Evolutionary conservation across 108 stramenopile species (phyloP), one percentile per base, ranked within the genome.

Genomic region (Mayamaea pseudoterrestris): DNA sequence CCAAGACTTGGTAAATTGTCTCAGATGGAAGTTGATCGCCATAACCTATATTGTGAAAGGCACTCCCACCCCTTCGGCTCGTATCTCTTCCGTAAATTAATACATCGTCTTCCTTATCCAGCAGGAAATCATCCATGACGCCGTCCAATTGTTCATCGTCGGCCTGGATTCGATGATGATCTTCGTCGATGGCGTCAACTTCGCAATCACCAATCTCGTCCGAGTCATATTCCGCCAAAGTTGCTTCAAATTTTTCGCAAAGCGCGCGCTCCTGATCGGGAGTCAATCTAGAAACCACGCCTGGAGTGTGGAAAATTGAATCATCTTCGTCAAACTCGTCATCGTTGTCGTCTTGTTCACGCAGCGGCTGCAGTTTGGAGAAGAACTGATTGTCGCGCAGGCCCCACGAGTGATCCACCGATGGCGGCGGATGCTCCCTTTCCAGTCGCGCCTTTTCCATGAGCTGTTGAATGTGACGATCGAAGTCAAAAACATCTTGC

Each of bases 211-310:
- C 41, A 64, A 88, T 20, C 58, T 84, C 53, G 66, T 97, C 54
- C 55, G 81, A 57, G 55, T 94, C 57, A 69, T 97, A 63, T 89
- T 94, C 77, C 71, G 87, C 55, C 69, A 97, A 64, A 29, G 93
- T 76, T 53, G 77, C 60, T 51, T 90, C 77, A 51, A 90, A 89
- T 30, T 78, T 76, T 40, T 86, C 74, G 23, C 76, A 77, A 11
- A 82, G 55, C 29, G 80, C 79, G 39, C 69, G 63, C 50, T 86
- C 86, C 50, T 88, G 80, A 16, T 66, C 59, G 17, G 59, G 62
- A 25, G 23, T 49, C 3, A 74, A 39, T 30, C 55, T 54, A 1
- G 69, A 46, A 30, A 65, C 66, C 5, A 64, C 60, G 22, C 74
- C 76, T 24, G 58, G 56, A 3, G 16, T 39, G 18, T 3, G 5